These are phyloP conservation scores for Penicillium sp. DNA, from an alignment of 2,329 filamentous ascomycete genomes.

Conservation along the genomic window DNA sequence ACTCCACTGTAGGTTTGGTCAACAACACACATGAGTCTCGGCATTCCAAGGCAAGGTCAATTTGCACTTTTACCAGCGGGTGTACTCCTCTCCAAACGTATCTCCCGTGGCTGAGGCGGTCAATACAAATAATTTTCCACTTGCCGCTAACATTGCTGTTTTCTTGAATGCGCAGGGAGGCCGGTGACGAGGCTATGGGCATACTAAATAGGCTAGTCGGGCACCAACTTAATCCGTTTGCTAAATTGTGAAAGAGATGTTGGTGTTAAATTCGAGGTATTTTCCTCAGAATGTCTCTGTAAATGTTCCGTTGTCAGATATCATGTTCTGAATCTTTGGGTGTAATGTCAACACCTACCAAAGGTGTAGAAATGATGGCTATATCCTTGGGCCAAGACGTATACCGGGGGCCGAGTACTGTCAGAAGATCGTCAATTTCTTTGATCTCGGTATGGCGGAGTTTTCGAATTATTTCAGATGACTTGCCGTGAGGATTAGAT, in stretches of 20 bases:
- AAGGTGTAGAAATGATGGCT: conserved; percentile 20
- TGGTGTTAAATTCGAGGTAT: background rate
- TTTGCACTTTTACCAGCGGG: background rate
- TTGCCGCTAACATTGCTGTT: background rate
- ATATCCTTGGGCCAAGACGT: conserved; percentile 23
- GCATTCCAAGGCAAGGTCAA: background rate
- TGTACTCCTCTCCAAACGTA: background rate
- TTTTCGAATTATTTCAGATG: background rate
- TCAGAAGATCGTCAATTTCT: conserved; percentile 19
- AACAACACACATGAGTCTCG: background rate
- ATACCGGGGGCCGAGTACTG: conserved; percentile 18
- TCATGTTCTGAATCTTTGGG: background rate
- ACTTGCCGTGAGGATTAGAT: background rate
- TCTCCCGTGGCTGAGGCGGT: background rate
- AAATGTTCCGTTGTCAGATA: background rate
- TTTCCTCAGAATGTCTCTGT: conserved; percentile 1
- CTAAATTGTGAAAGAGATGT: conserved; percentile 14
- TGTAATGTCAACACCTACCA: conserved; percentile 16
- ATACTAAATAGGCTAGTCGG: conserved; percentile 10
- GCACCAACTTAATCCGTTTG: conserved; percentile 11
- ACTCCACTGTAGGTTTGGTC: background rate
- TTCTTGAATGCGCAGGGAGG: background rate
- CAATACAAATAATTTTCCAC: background rate
- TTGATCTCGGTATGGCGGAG: background rate
- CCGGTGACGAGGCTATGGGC: background rate